Conservation (phyloP, 1,284 basidiomycete genomes). For the Ceratobasidium sp. region DNA sequence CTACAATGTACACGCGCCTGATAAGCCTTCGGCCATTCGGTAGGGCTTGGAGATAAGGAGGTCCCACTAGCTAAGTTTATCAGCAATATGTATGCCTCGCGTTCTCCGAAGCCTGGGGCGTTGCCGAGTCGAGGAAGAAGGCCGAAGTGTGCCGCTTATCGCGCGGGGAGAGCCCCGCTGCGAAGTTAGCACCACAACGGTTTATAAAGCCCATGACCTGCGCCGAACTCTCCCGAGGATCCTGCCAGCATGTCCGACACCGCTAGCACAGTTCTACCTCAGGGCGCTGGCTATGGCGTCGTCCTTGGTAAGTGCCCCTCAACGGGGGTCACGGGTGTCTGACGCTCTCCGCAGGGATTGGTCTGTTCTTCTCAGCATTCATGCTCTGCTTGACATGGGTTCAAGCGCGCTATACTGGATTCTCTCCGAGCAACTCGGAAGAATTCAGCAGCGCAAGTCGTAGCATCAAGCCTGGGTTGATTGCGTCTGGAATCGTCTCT, state of each 20-base stretch:
- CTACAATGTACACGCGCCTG: slow-evolving; percentile 2
- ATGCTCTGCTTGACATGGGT: slow-evolving; percentile 77
- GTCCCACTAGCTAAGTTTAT: neutral
- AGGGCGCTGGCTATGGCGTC: slow-evolving; percentile 83
- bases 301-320: slow-evolving; percentile 42
- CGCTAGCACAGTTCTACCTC: slow-evolving; percentile 53
- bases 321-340: slow-evolving; percentile 44
- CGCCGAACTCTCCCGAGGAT: slow-evolving; percentile 1
- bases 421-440: slow-evolving; percentile 65
- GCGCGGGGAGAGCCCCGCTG: neutral
- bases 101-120: slow-evolving; percentile 15
- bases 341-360: slow-evolving; percentile 68
- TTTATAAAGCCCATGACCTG: slow-evolving; percentile 14
- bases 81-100: neutral
- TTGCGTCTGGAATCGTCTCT: slow-evolving; percentile 88
- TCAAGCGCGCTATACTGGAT: slow-evolving; percentile 77
- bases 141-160: slow-evolving; percentile 40
- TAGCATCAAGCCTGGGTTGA: slow-evolving; percentile 87
- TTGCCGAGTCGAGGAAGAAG: slow-evolving; percentile 25
- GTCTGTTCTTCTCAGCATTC: slow-evolving; percentile 81
- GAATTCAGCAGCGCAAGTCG: slow-evolving; percentile 87
- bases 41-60: slow-evolving; percentile 30
- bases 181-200: slow-evolving; percentile 1
- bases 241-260: slow-evolving; percentile 45
- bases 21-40: slow-evolving; percentile 44